Evolutionary conservation across 164 flowering plant genomes (phyloP).

Genomic region (Amborella trichopoda): DNA sequence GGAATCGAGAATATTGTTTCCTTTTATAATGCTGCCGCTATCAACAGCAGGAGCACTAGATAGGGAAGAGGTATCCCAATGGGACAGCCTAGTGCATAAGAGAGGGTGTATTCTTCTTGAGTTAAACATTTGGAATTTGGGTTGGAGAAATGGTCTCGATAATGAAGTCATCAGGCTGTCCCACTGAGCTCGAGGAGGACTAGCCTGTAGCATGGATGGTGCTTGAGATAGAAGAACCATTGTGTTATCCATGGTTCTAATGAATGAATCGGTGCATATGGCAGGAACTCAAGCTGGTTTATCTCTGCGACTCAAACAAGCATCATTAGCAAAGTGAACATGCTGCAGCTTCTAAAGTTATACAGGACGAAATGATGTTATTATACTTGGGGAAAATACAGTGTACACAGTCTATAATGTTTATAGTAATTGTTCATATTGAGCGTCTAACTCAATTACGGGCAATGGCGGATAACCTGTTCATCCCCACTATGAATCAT

Average conservation of each 20-base stretch:
- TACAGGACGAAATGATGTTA: no score
- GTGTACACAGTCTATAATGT: no score
- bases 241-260: conserved; percentile 9
- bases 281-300: no score
- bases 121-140: conserved; percentile 7
- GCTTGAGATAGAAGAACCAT: conserved; percentile 21
- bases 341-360: no score
- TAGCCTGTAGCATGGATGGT: conserved; percentile 5
- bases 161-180: conserved; percentile 10
- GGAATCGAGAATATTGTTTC: conserved; percentile 45
- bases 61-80: conserved; percentile 66
- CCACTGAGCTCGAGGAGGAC: conserved; percentile 2
- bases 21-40: conserved; percentile 15
- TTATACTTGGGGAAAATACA: no score
- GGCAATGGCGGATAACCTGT: no score
- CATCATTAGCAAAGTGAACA: no score
- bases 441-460: no score
- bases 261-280: neutral
- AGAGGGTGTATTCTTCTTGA: conserved; percentile 13
- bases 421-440: no score
- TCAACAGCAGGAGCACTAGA: conserved; percentile 35
- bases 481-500: no score
- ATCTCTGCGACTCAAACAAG: no score
- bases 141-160: conserved; percentile 5
- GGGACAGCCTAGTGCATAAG: conserved; percentile 35